Evolutionary conservation across 768 basidiomycete genomes (phyloP).

Genomic region (Mycena albidolilacea): DNA sequence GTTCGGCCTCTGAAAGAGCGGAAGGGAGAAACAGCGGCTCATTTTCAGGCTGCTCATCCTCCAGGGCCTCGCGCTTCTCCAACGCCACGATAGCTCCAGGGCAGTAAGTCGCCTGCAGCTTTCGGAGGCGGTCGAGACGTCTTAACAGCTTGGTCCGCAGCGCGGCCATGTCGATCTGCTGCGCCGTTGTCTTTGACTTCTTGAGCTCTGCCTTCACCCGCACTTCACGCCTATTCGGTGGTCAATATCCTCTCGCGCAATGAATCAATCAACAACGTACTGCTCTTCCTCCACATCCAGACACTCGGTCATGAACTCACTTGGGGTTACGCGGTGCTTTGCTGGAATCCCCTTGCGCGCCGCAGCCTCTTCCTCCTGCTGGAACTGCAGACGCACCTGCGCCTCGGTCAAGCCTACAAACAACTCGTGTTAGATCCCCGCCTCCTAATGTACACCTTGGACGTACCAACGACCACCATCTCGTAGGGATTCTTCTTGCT

Average conservation of each 20-base stretch:
- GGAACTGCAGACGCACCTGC: too few species aligned
- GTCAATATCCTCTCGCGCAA: too few species aligned
- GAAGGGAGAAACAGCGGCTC: slow-evolving; percentile 1
- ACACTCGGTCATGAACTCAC: too few species aligned
- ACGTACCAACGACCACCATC: not conserved
- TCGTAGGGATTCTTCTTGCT: too few species aligned
- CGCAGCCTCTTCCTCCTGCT: too few species aligned
- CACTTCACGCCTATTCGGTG: slow-evolving; percentile 10
- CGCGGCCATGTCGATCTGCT: not conserved
- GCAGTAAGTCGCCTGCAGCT: not conserved
- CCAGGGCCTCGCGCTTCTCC: not conserved
- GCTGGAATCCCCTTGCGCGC: too few species aligned
- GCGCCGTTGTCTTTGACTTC: slow-evolving; percentile 1
- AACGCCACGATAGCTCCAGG: not conserved
- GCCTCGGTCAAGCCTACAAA: not conserved
- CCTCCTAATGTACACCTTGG: too few species aligned
- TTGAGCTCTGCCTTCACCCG: slow-evolving; percentile 37
- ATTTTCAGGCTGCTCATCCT: not conserved
- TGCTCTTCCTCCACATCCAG: slow-evolving; percentile 10
- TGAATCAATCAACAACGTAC: not conserved
- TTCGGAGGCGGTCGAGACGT: not conserved
- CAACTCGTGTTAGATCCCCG: not conserved
- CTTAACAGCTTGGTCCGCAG: not conserved
- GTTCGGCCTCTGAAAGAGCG: not conserved
- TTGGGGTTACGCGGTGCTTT: too few species aligned